Evolutionary conservation across 257 asterid species (phyloP), one percentile per base, ranked within the genome.

Genomic region (Jaltomata sinuosa): DNA sequence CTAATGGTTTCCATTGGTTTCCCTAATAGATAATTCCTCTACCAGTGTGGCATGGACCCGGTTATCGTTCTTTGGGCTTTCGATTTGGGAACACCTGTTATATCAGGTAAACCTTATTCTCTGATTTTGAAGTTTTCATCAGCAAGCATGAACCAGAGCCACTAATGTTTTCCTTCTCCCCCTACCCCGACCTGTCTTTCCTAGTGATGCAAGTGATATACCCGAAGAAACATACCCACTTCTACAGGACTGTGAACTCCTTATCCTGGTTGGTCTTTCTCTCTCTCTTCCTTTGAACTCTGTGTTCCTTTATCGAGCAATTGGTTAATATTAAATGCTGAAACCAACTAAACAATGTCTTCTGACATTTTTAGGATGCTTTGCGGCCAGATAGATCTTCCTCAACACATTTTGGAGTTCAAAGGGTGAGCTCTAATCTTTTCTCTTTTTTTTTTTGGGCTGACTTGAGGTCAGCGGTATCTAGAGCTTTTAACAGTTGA

Each of bases 21-120:
- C 59, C 71, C 71, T 85, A 71, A 86, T 92, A 94, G 99, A 86
- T 96, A 85, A 94, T 93, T 79, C 99, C 99, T 74, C 86, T 97
- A 87, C 98, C 98, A 0, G 98, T 97, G 79, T 97, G 99, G 99
- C 99, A 97, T 83, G 99, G 99, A 25, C 86, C 85, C 11, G 94
- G 93, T 59, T 97, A 97, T 87, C 97, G 95, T 38, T 97, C 99
- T 78, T 87, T 94, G 84, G 99, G 99, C n/a, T 97, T 94, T 83
- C 98, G 99, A 64, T 97, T 97, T 86, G 99, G 98, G 84, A 91
- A 92, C 82, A 80, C 90, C 55, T 97, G 99, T 89, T 95, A 97
- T 89, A 95, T 95, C 71, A 95, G 99, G 99, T 97, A 90, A 87
- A 68, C 71, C 1, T 80, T 59, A 65, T 31, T 71, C 84, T 29